Percentiles rank a stretch among this genome's conserved stretches.
phyloP scores from a whole-genome alignment of 345 rosid species.

The Brassica cretica region DNA sequence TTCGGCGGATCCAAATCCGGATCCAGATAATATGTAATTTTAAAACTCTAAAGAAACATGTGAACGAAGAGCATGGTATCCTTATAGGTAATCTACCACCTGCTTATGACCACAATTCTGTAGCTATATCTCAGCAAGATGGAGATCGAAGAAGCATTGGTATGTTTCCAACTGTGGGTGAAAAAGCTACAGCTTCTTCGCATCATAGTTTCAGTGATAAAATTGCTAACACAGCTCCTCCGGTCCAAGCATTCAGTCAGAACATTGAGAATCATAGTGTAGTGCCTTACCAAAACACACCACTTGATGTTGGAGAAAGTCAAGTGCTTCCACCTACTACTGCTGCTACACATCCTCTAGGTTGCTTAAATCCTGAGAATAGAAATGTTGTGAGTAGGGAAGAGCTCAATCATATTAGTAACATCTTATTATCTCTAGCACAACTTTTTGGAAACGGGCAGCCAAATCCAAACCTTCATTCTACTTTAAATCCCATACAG shows the following conservation, averaged over 20 bases:
- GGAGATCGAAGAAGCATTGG: conserved; percentile 30
- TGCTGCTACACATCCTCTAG: conserved; percentile 32
- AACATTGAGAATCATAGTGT: conserved; percentile 20
- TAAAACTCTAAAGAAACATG: conserved; percentile 39
- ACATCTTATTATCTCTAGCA: conserved; percentile 72
- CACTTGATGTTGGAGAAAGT: conserved; percentile 47
- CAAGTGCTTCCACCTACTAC: conserved; percentile 34
- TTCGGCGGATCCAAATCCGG: no score
- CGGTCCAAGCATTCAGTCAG: conserved; percentile 36
- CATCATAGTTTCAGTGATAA: conserved; percentile 25
- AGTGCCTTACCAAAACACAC: conserved; percentile 39
- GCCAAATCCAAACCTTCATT: conserved; percentile 64
- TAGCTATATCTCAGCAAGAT: conserved; percentile 29
- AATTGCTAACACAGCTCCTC: conserved; percentile 35
- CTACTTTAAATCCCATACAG: conserved; percentile 53
- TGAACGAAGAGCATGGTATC: conserved; percentile 32
- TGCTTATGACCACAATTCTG: conserved; percentile 26
- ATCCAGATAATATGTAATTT: no score
- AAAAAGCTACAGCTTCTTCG: conserved; percentile 20
- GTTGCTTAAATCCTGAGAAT: conserved; percentile 27
- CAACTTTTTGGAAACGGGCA: conserved; percentile 72
- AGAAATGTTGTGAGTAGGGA: conserved; percentile 51
- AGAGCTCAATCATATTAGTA: conserved; percentile 56
- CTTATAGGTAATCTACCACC: conserved; percentile 25
- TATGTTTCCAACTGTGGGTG: conserved; percentile 30